Evolutionary conservation across 768 basidiomycete genomes (phyloP).

Genomic region (Tylopilus balloui): DNA sequence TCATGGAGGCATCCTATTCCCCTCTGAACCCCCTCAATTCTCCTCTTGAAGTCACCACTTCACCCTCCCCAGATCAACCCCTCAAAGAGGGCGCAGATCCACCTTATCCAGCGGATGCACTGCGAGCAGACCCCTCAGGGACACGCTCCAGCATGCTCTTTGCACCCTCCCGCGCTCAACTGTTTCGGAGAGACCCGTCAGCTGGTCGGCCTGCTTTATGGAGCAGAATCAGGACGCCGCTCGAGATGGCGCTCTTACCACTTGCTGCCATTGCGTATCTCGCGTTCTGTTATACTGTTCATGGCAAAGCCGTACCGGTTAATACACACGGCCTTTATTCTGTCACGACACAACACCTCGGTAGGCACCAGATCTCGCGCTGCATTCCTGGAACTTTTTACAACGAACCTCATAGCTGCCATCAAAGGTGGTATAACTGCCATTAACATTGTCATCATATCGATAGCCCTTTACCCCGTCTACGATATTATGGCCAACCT

Average conservation of each 20-base stretch:
- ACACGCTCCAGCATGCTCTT: slow-evolving; percentile 5
- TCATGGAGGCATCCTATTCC: slow-evolving; percentile 21
- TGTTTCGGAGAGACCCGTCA: not conserved
- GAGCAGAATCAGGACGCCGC: slow-evolving; percentile 3
- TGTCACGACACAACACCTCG: slow-evolving; percentile 17
- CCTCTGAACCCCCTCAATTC: slow-evolving; percentile 13
- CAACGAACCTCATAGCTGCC: slow-evolving; percentile 9
- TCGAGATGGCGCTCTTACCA: slow-evolving; percentile 22
- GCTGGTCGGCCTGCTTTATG: not conserved
- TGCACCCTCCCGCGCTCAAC: slow-evolving; percentile 5
- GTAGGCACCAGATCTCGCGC: slow-evolving; percentile 5
- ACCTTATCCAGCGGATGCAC: not conserved
- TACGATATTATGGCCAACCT: slow-evolving; percentile 14
- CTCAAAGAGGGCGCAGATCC: not conserved
- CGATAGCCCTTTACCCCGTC: slow-evolving; percentile 27
- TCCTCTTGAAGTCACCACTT: not conserved
- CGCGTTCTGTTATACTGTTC: slow-evolving; percentile 27
- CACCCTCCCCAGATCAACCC: not conserved
- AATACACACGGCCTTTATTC: slow-evolving; percentile 21
- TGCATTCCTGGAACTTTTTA: not conserved
- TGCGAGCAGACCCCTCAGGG: not conserved
- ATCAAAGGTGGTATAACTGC: slow-evolving; percentile 29
- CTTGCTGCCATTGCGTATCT: slow-evolving; percentile 27
- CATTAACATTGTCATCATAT: slow-evolving; percentile 27
- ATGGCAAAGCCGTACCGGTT: slow-evolving; percentile 22